Conservation (phyloP, 345 rosid species). For the Luvunga scandens region DNA sequence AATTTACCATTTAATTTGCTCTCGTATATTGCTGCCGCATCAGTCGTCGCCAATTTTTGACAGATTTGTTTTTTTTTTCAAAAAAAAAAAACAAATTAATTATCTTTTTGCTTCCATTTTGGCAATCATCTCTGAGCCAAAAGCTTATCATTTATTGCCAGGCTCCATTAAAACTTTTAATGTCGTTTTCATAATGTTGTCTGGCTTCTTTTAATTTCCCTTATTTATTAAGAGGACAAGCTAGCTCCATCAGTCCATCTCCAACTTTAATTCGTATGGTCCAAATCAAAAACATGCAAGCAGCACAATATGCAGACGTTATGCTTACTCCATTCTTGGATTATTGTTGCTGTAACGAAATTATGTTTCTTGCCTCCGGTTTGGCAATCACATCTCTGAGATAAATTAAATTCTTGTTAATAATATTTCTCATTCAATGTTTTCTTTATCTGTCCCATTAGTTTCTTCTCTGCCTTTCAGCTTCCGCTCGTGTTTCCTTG, state of each 20-base stretch:
- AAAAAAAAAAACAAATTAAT: too few species aligned
- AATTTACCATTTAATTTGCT: too few species aligned
- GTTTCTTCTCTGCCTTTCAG: neutral
- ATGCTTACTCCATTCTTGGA: neutral
- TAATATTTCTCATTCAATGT: neutral
- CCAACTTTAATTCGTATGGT: neutral
- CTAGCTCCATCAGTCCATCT: too few species aligned
- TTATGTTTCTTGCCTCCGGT: neutral
- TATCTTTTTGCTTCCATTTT: neutral
- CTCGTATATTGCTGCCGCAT: too few species aligned
- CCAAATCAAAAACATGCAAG: neutral
- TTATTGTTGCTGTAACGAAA: neutral
- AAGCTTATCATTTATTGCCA: neutral
- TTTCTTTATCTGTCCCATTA: neutral
- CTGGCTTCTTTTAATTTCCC: neutral
- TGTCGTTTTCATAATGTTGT: neutral
- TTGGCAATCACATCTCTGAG: neutral
- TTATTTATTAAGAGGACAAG: neutral
- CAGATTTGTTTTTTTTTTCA: too few species aligned
- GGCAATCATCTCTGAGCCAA: neutral
- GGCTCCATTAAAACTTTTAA: neutral
- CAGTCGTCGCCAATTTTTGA: too few species aligned
- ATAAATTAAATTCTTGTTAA: too few species aligned
- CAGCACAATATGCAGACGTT: neutral
- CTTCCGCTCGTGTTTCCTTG: too few species aligned